A percentile compares a stretch with the other conserved stretches of the same genome.
Evolutionary conservation across 2,329 filamentous ascomycete species (phyloP).

Genomic region (Ascochyta rabiei): DNA sequence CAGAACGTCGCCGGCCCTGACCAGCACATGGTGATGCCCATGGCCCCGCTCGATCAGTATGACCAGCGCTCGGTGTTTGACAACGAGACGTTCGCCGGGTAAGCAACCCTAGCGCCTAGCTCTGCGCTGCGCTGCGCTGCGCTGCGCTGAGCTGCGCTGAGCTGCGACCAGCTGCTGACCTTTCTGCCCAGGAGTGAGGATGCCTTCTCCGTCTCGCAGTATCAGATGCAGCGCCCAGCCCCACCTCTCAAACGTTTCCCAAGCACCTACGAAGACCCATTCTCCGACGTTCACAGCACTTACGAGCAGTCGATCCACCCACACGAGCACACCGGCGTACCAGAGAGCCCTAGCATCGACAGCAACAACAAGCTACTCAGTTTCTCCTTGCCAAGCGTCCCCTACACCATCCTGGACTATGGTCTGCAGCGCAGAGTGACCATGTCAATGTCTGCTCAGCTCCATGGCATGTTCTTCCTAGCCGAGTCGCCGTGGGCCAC

Average conservation of each 20-base stretch:
- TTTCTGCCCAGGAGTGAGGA: conserved; percentile 56
- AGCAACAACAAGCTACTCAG: conserved; percentile 65
- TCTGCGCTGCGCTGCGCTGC: background rate
- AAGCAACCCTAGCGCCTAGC: conserved; percentile 20
- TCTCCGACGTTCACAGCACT: conserved; percentile 57
- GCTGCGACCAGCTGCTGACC: conserved; percentile 33
- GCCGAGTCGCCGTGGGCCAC: conserved; percentile 75
- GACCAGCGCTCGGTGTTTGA: conserved; percentile 67
- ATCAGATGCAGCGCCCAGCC: conserved; percentile 49
- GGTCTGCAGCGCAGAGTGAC: conserved; percentile 65
- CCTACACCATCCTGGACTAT: conserved; percentile 70
- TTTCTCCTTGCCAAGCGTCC: conserved; percentile 55
- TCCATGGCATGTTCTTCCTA: conserved; percentile 88
- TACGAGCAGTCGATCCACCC: conserved; percentile 54
- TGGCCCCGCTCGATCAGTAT: conserved; percentile 60
- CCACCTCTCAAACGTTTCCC: conserved; percentile 58
- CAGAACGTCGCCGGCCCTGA: conserved; percentile 56
- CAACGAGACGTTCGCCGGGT: conserved; percentile 66
- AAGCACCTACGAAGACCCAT: conserved; percentile 57
- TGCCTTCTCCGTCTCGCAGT: conserved; percentile 48
- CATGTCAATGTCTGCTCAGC: conserved; percentile 72
- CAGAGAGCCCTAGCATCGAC: conserved; percentile 64
- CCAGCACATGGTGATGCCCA: conserved; percentile 47
- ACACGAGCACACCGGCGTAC: conserved; percentile 52
- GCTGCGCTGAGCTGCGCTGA: too few species aligned